These are phyloP conservation scores for Hypocrella siamensis DNA, from an alignment of 2,329 filamentous ascomycete species.

Conservation along the genomic window DNA sequence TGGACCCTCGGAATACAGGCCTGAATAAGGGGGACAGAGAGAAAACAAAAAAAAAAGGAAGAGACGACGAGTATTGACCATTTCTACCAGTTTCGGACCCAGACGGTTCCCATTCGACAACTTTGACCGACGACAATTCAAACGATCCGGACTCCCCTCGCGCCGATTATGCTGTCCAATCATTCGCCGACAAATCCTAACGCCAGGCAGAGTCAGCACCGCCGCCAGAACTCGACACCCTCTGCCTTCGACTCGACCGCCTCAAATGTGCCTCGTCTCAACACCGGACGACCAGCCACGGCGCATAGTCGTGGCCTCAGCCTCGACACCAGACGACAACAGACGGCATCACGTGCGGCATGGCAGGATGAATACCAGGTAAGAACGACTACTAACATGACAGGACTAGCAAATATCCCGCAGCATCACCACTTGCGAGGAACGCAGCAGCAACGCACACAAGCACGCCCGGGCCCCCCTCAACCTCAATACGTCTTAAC, in stretches of 20 bases:
- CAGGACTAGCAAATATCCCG: slow-evolving; percentile 37
- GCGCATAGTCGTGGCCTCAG: slow-evolving; percentile 72
- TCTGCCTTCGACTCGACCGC: slow-evolving; percentile 62
- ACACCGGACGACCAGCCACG: slow-evolving; percentile 21
- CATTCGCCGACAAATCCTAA: slow-evolving; percentile 56
- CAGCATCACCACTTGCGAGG: slow-evolving; percentile 70
- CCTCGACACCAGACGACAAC: slow-evolving; percentile 56
- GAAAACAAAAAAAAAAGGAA: too few species aligned
- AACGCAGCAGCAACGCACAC: slow-evolving; percentile 72
- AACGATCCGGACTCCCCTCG: slow-evolving; percentile 51
- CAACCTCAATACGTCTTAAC: slow-evolving; percentile 12
- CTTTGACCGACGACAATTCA: slow-evolving; percentile 33
- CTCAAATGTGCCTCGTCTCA: slow-evolving; percentile 42
- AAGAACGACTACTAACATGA: slow-evolving; percentile 38
- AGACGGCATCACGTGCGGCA: slow-evolving; percentile 14
- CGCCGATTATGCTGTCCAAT: slow-evolving; percentile 66
- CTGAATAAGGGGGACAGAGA: too few species aligned
- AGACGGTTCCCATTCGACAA: slow-evolving; percentile 34
- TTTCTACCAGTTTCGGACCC: slow-evolving; percentile 25
- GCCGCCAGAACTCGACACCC: slow-evolving; percentile 78
- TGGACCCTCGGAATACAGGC: too few species aligned
- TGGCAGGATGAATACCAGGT: slow-evolving; percentile 23
- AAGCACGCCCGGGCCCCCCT: slow-evolving; percentile 54
- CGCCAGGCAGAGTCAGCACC: slow-evolving; percentile 41
- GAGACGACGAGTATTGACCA: neutral